Conservation (phyloP, 2,329 filamentous ascomycete genomes). For the Bipolaris victoriae region DNA sequence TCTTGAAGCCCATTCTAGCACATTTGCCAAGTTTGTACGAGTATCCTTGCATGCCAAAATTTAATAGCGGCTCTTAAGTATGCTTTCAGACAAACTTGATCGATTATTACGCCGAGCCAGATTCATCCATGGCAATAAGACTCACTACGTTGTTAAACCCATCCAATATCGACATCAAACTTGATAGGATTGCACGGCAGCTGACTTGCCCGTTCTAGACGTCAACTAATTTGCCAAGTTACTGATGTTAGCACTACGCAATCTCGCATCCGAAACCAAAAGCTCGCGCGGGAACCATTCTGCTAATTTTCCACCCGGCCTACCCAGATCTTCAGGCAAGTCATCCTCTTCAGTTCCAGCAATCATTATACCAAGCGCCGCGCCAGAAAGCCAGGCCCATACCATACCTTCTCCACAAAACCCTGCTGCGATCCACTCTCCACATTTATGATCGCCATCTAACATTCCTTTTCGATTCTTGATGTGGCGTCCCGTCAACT, state of each 20-base stretch:
- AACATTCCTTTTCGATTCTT: neutral
- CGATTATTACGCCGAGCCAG: too few relatives aligned
- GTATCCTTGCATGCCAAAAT: too few relatives aligned
- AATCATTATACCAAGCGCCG: constrained; percentile 25
- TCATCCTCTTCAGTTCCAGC: constrained; percentile 15
- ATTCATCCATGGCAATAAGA: too few relatives aligned
- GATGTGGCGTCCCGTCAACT: constrained; percentile 26
- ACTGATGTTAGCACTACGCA: constrained; percentile 1
- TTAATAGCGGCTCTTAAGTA: too few relatives aligned
- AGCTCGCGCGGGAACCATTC: constrained; percentile 11
- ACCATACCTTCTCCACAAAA: constrained; percentile 26
- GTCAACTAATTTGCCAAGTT: neutral
- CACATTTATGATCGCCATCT: constrained; percentile 35
- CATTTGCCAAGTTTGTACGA: too few relatives aligned
- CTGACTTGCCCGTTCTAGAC: too few relatives aligned
- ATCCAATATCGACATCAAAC: too few relatives aligned
- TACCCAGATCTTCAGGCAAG: constrained; percentile 1
- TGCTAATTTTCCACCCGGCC: constrained; percentile 8
- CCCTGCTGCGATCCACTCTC: constrained; percentile 38
- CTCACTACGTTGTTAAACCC: too few relatives aligned
- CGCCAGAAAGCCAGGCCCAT: constrained; percentile 24
- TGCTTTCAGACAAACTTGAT: too few relatives aligned
- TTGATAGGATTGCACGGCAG: too few relatives aligned
- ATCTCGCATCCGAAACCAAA: neutral
- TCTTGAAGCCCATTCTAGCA: too few relatives aligned